A percentile compares a stretch with the other conserved stretches of the same genome.
phyloP scores from a whole-genome alignment of 2,329 filamentous ascomycete genomes.

The Colletotrichum nymphaeae region DNA sequence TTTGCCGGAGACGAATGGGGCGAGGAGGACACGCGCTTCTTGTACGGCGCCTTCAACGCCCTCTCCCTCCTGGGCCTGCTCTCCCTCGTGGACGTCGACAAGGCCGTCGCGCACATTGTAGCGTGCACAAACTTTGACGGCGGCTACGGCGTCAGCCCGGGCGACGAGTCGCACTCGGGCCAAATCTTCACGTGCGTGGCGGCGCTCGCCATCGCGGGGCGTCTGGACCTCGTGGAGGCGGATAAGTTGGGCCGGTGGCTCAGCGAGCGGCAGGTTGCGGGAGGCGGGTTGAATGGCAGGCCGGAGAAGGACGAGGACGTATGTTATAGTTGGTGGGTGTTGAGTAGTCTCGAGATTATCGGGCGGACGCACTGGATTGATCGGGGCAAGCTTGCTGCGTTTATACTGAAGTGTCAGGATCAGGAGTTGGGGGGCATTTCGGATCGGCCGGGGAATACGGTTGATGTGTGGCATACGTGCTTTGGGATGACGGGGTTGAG shows the following conservation, averaged over 20 bases:
- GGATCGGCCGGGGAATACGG: conserved; percentile 92
- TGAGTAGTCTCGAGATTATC: conserved; percentile 92
- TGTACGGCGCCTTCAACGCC: conserved; percentile 91
- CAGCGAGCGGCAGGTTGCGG: conserved; percentile 89
- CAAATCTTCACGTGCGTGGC: conserved; percentile 96
- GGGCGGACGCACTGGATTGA: conserved; percentile 93
- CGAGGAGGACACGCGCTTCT: conserved; percentile 93
- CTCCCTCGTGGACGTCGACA: conserved; percentile 79
- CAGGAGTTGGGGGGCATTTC: conserved; percentile 85
- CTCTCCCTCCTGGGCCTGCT: conserved; percentile 85
- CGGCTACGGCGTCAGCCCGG: conserved; percentile 89
- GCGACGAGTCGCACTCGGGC: conserved; percentile 92
- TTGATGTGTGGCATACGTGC: conserved; percentile 95
- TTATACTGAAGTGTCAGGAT: conserved; percentile 93
- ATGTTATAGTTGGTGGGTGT: conserved; percentile 99
- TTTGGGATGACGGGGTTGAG: conserved; percentile 92
- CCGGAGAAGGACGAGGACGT: conserved; percentile 97
- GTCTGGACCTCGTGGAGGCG: conserved; percentile 83
- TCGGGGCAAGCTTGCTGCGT: conserved; percentile 78
- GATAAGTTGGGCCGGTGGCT: conserved; percentile 90
- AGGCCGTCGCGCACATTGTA: conserved; percentile 82
- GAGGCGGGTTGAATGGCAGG: conserved; percentile 90
- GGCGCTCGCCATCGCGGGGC: conserved; percentile 84
- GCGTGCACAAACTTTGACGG: conserved; percentile 94
- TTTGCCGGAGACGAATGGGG: conserved; percentile 98